Conservation (phyloP, 257 asterid species). For the Nicotiana undulata region DNA sequence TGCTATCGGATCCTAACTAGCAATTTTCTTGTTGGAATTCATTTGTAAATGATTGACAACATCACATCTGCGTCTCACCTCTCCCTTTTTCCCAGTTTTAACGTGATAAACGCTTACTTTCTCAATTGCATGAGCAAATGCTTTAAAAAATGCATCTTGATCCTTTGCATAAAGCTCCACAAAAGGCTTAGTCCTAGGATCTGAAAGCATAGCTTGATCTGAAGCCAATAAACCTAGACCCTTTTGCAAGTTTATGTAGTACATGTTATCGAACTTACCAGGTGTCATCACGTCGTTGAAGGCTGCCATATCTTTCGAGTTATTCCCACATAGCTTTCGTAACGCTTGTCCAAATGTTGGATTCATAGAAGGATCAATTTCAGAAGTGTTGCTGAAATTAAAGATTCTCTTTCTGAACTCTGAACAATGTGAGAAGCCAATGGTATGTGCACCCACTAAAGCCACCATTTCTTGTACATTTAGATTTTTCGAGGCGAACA, state of each 20-base stretch:
- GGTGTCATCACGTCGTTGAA: slow-evolving; percentile 79
- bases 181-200: slow-evolving; percentile 54
- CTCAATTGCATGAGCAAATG: slow-evolving; percentile 56
- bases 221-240: slow-evolving; percentile 60
- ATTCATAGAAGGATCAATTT: slow-evolving; percentile 53
- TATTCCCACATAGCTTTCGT: slow-evolving; percentile 39
- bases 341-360: slow-evolving; percentile 43
- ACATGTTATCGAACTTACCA: slow-evolving; percentile 74
- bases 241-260: slow-evolving; percentile 36
- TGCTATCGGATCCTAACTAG: background rate
- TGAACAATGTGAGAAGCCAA: slow-evolving; percentile 76
- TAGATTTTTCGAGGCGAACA: slow-evolving; percentile 38
- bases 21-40: slow-evolving; percentile 4
- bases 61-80: slow-evolving; percentile 85
- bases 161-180: slow-evolving; percentile 70
- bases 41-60: slow-evolving; percentile 24
- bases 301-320: slow-evolving; percentile 47
- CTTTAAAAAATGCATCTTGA: slow-evolving; percentile 47
- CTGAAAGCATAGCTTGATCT: slow-evolving; percentile 47
- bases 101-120: slow-evolving; percentile 38
- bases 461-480: slow-evolving; percentile 64
- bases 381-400: slow-evolving; percentile 26
- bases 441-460: slow-evolving; percentile 70
- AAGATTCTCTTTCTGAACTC: slow-evolving; percentile 55
- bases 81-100: slow-evolving; percentile 58